phyloP scores from a whole-genome alignment of 2,329 filamentous ascomycete genomes.

The Berkeleyomyces basicola region DNA sequence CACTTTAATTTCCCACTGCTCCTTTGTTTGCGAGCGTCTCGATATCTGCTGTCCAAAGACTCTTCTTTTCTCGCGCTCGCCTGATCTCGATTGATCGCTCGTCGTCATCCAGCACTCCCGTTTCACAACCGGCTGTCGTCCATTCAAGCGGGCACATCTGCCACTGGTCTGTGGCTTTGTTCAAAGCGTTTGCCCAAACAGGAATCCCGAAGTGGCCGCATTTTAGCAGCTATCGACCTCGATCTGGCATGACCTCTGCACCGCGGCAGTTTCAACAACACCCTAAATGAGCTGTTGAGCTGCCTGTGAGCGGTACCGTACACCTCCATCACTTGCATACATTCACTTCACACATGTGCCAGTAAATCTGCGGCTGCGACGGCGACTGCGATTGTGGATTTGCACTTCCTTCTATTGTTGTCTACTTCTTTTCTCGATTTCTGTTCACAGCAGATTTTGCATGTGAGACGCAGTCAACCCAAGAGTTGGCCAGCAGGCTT shows the following conservation, averaged over 20 bases:
- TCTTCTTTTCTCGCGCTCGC: neutral
- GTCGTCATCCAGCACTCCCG: neutral
- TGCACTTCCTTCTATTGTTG: neutral
- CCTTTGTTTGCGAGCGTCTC: neutral
- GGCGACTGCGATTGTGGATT: neutral
- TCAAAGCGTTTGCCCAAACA: neutral
- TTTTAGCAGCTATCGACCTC: neutral
- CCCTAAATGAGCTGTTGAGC: neutral
- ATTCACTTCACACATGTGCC: too few species aligned
- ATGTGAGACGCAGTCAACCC: neutral
- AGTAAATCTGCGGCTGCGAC: neutral
- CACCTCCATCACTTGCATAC: neutral
- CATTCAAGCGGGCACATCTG: neutral
- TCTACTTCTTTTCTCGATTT: neutral
- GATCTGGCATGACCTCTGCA: slow-evolving; percentile 3
- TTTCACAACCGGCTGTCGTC: neutral
- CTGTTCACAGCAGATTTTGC: neutral
- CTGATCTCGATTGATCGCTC: neutral
- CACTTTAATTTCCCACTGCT: neutral
- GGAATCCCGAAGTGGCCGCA: slow-evolving; percentile 2
- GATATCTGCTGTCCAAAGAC: neutral
- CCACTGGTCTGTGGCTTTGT: neutral
- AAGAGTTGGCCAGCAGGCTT: neutral
- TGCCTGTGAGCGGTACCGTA: neutral
- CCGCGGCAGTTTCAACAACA: neutral